Conservation (phyloP, 2,329 filamentous ascomycete species). For the Colletotrichum theobromicola region DNA sequence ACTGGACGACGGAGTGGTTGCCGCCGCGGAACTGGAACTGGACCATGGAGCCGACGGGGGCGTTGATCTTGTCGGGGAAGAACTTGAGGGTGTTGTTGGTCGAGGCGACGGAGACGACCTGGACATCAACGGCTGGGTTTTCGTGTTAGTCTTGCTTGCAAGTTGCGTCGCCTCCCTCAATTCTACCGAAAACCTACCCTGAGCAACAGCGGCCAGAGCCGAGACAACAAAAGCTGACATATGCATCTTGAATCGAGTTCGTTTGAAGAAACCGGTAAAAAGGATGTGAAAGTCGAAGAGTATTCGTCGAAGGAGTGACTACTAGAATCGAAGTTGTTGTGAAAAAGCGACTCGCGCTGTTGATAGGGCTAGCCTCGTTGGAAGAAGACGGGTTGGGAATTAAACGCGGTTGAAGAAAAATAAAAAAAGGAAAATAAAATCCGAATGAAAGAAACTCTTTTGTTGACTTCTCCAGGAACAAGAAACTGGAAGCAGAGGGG, state of each 20-base stretch:
- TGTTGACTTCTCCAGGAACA: conserved; percentile 10
- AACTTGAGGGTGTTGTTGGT: conserved; percentile 63
- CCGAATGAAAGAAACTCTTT: neutral
- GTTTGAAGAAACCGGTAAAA: conserved; percentile 26
- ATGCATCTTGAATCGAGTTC: conserved; percentile 52
- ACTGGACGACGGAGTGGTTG: conserved; percentile 84
- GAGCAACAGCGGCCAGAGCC: conserved; percentile 52
- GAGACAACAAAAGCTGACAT: conserved; percentile 52
- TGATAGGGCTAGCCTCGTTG: conserved; percentile 54
- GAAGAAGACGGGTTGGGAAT: conserved; percentile 28
- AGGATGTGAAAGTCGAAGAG: neutral
- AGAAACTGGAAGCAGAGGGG: conserved; percentile 30
- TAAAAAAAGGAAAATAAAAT: conserved; percentile 24
- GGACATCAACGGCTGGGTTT: conserved; percentile 46
- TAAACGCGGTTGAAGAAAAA: conserved; percentile 26
- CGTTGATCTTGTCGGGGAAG: conserved; percentile 69
- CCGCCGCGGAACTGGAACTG: conserved; percentile 70
- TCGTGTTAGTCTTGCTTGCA: conserved; percentile 4
- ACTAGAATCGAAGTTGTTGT: neutral
- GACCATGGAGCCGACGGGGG: conserved; percentile 65
- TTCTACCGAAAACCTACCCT: conserved; percentile 39
- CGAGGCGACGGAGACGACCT: conserved; percentile 69
- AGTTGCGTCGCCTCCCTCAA: neutral
- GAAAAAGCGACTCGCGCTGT: conserved; percentile 51
- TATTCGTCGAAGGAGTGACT: conserved; percentile 28